Evolutionary conservation across 2,329 filamentous ascomycete species (phyloP), one percentile per base, ranked within the genome.

Genomic region (Neofusicoccum umdonicola): DNA sequence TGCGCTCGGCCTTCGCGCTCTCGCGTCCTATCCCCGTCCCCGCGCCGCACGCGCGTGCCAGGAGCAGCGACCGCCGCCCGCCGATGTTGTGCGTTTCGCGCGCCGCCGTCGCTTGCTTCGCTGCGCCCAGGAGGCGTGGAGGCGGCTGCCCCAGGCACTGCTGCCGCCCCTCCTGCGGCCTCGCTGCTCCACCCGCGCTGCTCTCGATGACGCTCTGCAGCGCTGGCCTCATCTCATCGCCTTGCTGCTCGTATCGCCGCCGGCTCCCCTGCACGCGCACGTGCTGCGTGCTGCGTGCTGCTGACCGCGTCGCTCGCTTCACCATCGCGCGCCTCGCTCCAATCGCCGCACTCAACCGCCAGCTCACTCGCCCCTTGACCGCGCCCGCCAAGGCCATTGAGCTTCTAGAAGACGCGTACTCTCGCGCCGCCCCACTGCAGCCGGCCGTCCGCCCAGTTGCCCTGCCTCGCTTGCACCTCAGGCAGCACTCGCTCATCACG

Each of bases 291-390:
- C 54, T 34, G 54, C n/a, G 13, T 31, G 54, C 39, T 44, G 54
- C 54, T 57, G 54, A 57, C 54, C 17, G 54, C 39, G 54, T 57
- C 54, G 54, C 54, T 56, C 39, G 54, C 54, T 57, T 57, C 54
- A 57, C 35, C 54, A 57, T 57, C 13, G n/a, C 39, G 39, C 54
- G 39, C 39, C 35, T 41, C 13, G 54, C 54, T 45, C 54, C 54
- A 57, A 57, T 57, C 39, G 54, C 54, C 13, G 35, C 51, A 1
- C 50, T 12, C 50, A 22, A 19, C n/a, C 48, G 48, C 27, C 31
- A 15, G 48, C 50, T 8, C 35, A 19, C 35, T 39, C 12, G 37
- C 50, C 50, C 51, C 35, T 41, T 27, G 51, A 54, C 9, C 34
- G n/a, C 22, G 22, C n/a, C 27, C 39, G 54, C 54, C 54, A 58